Base-by-base conservation (phyloP, 2,329 filamentous ascomycete genomes). In the Fusarium domesticum region DNA sequence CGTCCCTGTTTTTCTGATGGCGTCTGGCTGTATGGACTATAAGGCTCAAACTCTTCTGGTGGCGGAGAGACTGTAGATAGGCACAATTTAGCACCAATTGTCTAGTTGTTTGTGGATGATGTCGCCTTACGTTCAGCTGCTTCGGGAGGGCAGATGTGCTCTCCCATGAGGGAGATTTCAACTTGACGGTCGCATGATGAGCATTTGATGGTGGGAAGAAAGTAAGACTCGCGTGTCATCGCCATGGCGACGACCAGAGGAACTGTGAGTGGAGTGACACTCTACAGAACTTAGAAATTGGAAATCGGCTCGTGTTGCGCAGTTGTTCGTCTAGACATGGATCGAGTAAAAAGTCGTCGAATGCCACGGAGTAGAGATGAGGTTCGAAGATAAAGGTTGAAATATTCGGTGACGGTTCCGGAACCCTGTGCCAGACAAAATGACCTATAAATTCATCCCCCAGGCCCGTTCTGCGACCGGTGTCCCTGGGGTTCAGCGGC, bases 181-280 rank as follows among this genome's bases (percentile, higher is more conserved):
- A 96, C 87, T 59, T 91, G 81, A 32, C 73, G 68, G 32, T 82
- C 80, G 64, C 89, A 95, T 70, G 77, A 83, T 41, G 89, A 95
- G 69, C 89, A 95, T 75, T 92, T 95, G 69, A 95, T 87, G 18
- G 83, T 83, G 61, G 89, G 88, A 72, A 93, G 74, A 53, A 91
- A 81, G 66, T 79, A 77, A 65, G 81, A 85, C 65, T 82, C 77
- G 62, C 83, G 75, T 58, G 73, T 73, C 50, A 70, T 64, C 35
- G 72, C 69, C 75, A 79, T 78, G 51, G 50, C 68, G 61, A 45
- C 34, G 47, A 49, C 14, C 23, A 5, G 14, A 12, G 14, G 14
- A 11, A 3, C 7, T 8, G 14, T 12, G 23, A 28, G 20, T 23
- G 20, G 10, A 12, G 10, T 11, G 23, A 28, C 5, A 28, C 23